A percentile compares a stretch with the other conserved stretches of the same genome.
These are phyloP conservation scores for Knoxdaviesia capensis DNA, from an alignment of 2,329 filamentous ascomycete species.

Conservation along the genomic window DNA sequence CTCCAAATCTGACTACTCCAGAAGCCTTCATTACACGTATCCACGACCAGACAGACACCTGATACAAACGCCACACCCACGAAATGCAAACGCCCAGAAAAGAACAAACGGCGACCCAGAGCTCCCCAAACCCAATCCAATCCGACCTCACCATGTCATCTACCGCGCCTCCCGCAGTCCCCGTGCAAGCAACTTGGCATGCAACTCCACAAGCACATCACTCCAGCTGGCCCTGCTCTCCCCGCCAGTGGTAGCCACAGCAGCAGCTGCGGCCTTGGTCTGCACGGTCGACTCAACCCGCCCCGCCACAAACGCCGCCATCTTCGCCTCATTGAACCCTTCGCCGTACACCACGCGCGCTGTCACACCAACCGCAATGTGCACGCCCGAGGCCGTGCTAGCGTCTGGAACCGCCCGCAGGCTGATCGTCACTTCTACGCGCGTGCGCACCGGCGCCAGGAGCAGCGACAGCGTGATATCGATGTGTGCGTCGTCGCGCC, in stretches of 20 bases:
- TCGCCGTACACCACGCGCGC: slow-evolving; percentile 59
- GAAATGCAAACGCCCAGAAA: too few species aligned
- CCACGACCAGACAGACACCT: too few species aligned
- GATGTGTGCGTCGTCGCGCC: slow-evolving; percentile 44
- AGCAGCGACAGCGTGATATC: slow-evolving; percentile 41
- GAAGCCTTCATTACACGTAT: too few species aligned
- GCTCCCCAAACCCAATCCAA: neutral
- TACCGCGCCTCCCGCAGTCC: slow-evolving; percentile 22
- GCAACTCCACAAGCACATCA: slow-evolving; percentile 32
- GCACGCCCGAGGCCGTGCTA: slow-evolving; percentile 16
- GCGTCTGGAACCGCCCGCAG: slow-evolving; percentile 25
- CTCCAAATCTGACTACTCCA: too few species aligned
- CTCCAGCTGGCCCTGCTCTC: slow-evolving; percentile 23
- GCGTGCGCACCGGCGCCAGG: slow-evolving; percentile 43
- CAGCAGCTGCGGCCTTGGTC: slow-evolving; percentile 2
- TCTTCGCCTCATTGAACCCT: slow-evolving; percentile 53
- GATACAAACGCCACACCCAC: too few species aligned
- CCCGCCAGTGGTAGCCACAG: slow-evolving; percentile 2
- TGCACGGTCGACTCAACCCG: slow-evolving; percentile 22
- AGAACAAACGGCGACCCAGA: too few species aligned
- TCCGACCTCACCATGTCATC: neutral
- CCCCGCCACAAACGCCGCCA: slow-evolving; percentile 47
- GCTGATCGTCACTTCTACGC: slow-evolving; percentile 41
- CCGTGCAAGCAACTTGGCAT: slow-evolving; percentile 31
- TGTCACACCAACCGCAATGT: slow-evolving; percentile 29